Conservation (phyloP, 2,329 filamentous ascomycete genomes). For the Zopfia rhizophila region DNA sequence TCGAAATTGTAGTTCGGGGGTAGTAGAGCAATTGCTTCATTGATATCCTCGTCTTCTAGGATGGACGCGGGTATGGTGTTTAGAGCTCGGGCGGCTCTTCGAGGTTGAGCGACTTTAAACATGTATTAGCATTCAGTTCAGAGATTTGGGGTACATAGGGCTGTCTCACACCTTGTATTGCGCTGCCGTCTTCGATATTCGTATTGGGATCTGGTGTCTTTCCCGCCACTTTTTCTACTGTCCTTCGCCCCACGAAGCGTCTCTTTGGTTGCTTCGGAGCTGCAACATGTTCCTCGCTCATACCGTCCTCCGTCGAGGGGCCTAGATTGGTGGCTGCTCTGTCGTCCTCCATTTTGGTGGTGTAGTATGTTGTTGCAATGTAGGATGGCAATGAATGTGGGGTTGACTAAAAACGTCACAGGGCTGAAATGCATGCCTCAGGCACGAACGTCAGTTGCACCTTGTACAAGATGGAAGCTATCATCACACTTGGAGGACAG, state of each 20-base stretch:
- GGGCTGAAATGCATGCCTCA: too few species aligned
- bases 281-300: conserved; percentile 61
- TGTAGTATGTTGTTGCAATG: conserved; percentile 8
- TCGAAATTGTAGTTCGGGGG: conserved; percentile 99
- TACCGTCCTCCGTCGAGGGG: conserved; percentile 73
- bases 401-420: too few species aligned
- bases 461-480: too few species aligned
- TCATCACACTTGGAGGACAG: too few species aligned
- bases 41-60: conserved; percentile 83
- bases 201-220: conserved; percentile 49
- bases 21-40: conserved; percentile 85
- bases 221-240: conserved; percentile 69
- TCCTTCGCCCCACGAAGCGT: conserved; percentile 87
- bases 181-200: conserved; percentile 69
- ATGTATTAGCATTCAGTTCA: conserved; percentile 17
- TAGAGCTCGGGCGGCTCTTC: conserved; percentile 79
- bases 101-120: conserved; percentile 72
- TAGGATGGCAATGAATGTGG: too few species aligned
- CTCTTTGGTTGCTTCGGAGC: conserved; percentile 81
- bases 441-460: too few species aligned
- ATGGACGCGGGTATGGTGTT: conserved; percentile 93
- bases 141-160: not conserved
- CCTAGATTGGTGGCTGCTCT: conserved; percentile 76
- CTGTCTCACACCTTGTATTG: conserved; percentile 71
- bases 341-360: conserved; percentile 76